Base-by-base conservation (phyloP, 2,329 filamentous ascomycete species). In the Colletotrichum tropicicola region DNA sequence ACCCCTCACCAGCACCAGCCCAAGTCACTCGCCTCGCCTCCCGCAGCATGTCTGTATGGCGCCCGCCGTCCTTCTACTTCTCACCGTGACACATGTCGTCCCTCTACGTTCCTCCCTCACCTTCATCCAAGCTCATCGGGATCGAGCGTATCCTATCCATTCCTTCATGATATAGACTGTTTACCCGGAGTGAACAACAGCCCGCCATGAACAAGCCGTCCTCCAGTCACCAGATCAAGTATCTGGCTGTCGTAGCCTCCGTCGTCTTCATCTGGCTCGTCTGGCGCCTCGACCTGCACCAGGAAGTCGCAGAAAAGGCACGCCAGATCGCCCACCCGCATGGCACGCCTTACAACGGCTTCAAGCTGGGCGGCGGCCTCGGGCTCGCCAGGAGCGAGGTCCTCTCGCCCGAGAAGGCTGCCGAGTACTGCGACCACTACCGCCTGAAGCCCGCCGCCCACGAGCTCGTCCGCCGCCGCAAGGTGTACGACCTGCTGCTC, bases 401-500 rank as follows among this genome's bases (percentile, higher is more conserved):
- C n/a, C 47, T 66, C 6, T 13, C 60, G 23, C n/a, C 32, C 13
- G 53, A 43, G 30, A 49, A 65, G 27, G 66, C 55, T 7, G 68
- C 65, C 9, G 67, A 69, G 15, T 69, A 68, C 56, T 83, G 81
- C 70, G 70, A 71, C 23, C 71, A 71, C 7, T 76, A 81, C 62
- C 77, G 79, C 27, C 81, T 80, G 77, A 66, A 72, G 35, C 74
- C 76, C 3, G 82, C 76, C 68, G 63, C 68, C 19, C 39, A 49
- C 7, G 48, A 60, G 13, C 47, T 65, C n/a, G 68, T 65, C 17
- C 59, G 64, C 17, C 69, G 71, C 48, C 81, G 86, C 53, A 87
- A 86, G 71, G 77, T 89, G 30, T 89, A 87, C 73, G 89, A 91
- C 71, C 78, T 91, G 2, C 80, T 89, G 70, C 84, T 90, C 80